Evolutionary conservation across 495 filamentous ascomycete genomes (phyloP).

Genomic region (Penicillium coffeae): DNA sequence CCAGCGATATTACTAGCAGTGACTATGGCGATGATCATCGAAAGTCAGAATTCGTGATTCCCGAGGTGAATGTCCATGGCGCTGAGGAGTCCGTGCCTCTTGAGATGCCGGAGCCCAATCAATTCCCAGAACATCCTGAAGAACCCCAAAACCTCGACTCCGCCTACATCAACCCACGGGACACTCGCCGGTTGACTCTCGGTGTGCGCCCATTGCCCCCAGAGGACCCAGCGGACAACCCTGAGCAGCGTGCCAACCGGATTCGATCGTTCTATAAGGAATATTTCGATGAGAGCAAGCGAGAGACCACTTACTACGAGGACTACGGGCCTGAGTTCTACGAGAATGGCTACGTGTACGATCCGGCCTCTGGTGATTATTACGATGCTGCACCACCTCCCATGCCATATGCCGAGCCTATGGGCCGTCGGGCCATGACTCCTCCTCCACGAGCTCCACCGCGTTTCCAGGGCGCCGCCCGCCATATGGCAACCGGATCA

Average conservation of each 20-base stretch:
- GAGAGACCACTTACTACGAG: conserved; percentile 56
- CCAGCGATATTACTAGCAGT: conserved; percentile 47
- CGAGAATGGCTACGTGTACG: conserved; percentile 57
- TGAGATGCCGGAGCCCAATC: conserved; percentile 4
- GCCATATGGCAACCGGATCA: conserved; percentile 47
- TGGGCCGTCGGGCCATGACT: conserved; percentile 92
- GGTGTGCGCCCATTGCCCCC: conserved; percentile 91
- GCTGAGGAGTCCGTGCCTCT: conserved; percentile 20
- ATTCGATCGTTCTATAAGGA: conserved; percentile 99
- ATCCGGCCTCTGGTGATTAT: conserved; percentile 70
- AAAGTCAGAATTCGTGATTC: conserved; percentile 45
- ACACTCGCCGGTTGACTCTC: conserved; percentile 75
- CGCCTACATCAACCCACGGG: conserved; percentile 41
- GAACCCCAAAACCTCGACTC: conserved; percentile 24
- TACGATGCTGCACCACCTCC: conserved; percentile 53
- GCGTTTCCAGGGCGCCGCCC: conserved; percentile 56
- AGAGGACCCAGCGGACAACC: conserved; percentile 78
- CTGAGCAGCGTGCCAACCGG: conserved; percentile 90
- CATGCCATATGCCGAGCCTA: conserved; percentile 71
- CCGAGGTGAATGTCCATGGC: conserved; percentile 28
- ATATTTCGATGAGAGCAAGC: conserved; percentile 88
- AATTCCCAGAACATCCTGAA: conserved; percentile 19
- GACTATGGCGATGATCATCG: conserved; percentile 62
- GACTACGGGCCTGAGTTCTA: conserved; percentile 66
- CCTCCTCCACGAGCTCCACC: conserved; percentile 80